A percentile compares a stretch with the other conserved stretches of the same genome.
These are phyloP conservation scores for Amanita inopinata DNA, from an alignment of 768 basidiomycete genomes.

Conservation along the genomic window DNA sequence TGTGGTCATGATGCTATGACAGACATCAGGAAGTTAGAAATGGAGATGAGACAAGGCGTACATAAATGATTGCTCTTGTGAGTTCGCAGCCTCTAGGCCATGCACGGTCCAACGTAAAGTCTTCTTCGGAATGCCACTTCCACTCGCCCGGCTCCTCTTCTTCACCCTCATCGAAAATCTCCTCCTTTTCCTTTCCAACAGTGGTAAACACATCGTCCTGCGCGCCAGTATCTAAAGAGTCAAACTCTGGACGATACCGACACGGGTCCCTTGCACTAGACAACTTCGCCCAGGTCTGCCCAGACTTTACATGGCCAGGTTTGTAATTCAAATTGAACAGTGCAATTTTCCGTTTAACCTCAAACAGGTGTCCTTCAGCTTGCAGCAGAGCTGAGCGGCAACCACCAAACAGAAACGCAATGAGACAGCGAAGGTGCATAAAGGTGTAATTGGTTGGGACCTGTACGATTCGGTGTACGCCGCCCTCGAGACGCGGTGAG, in stretches of 20 bases:
- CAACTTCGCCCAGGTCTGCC: conserved; percentile 36
- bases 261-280: conserved; percentile 46
- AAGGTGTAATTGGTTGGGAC: conserved; percentile 67
- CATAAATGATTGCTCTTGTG: conserved; percentile 50
- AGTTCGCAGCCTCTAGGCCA: conserved; percentile 43
- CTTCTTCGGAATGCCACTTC: conserved; percentile 66
- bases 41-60: conserved; percentile 24
- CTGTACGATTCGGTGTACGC: conserved; percentile 55
- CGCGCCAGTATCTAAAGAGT: conserved; percentile 19
- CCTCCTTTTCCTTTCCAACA: conserved; percentile 22
- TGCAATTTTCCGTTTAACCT: conserved; percentile 39
- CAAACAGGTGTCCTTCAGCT: conserved; percentile 45
- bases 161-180: conserved; percentile 14
- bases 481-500: conserved; percentile 27
- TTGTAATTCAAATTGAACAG: conserved; percentile 30
- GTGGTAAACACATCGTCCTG: conserved; percentile 31
- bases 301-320: conserved; percentile 45
- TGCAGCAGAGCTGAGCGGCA: conserved; percentile 12
- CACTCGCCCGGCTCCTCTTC: conserved; percentile 37
- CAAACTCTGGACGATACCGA: conserved; percentile 28
- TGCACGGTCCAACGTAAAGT: conserved; percentile 45
- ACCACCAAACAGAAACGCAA: conserved; percentile 49
- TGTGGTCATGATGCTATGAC: conserved; percentile 41
- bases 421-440: conserved; percentile 49
- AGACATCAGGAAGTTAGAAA: conserved; percentile 6